phyloP scores from a whole-genome alignment of 345 rosid species.

The Schrenkiella parvula region DNA sequence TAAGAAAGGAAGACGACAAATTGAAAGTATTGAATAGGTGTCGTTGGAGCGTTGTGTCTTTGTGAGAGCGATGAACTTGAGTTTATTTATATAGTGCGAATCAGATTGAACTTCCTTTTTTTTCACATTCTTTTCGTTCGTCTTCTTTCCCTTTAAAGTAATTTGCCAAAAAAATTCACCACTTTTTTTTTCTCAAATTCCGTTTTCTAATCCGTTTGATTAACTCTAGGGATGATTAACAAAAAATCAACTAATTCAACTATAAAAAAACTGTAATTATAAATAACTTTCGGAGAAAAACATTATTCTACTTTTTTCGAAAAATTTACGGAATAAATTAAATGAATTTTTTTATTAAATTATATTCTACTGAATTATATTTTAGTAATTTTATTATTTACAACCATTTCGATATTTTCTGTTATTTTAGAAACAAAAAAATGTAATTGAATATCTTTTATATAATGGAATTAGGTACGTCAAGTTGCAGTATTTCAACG shows the following conservation, averaged over 20 bases:
- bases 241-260: too few species aligned
- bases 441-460: background rate
- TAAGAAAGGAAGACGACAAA: conserved; percentile 13
- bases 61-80: background rate
- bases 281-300: too few species aligned
- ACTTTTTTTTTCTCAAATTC: background rate
- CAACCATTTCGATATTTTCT: too few species aligned
- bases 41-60: background rate
- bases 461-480: background rate
- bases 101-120: background rate
- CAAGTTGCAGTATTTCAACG: background rate
- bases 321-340: too few species aligned
- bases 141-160: background rate
- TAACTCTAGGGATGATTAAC: too few species aligned
- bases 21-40: background rate
- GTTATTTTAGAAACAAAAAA: too few species aligned
- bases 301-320: too few species aligned
- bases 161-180: background rate
- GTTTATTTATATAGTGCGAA: conserved; percentile 1
- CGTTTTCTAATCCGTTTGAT: too few species aligned
- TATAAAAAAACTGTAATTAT: too few species aligned
- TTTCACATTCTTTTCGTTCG: background rate
- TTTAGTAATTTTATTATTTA: too few species aligned
- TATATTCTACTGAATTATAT: too few species aligned
- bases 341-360: too few species aligned